phyloP scores from a whole-genome alignment of 164 flowering plant genomes.

The Chloranthus sessilifolius region DNA sequence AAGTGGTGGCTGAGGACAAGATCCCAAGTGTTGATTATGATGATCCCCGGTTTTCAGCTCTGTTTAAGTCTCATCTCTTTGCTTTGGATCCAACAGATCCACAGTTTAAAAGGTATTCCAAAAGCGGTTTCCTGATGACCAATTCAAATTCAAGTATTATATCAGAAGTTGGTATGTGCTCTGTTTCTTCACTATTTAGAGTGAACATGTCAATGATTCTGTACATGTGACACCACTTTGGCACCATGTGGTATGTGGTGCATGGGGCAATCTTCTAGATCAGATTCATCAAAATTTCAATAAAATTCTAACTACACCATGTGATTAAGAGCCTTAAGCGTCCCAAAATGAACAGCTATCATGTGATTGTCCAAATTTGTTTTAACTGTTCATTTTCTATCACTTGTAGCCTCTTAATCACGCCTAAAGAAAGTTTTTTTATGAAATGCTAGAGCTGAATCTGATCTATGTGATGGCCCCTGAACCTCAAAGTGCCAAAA shows the following conservation, averaged over 20 bases:
- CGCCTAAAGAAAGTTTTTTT: no score
- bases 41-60: conserved; percentile 68
- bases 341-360: no score
- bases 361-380: no score
- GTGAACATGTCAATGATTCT: not conserved
- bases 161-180: not conserved
- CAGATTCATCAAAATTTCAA: not conserved
- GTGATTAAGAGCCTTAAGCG: not conserved
- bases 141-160: not conserved
- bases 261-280: not conserved
- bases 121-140: not conserved
- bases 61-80: conserved; percentile 52
- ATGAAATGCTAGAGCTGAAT: no score
- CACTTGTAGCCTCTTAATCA: no score
- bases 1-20: conserved; percentile 46
- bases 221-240: no score
- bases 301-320: not conserved
- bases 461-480: no score
- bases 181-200: not conserved
- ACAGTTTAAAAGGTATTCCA: conserved; percentile 64
- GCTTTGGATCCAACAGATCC: conserved; percentile 95
- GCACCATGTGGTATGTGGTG: no score
- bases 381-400: no score
- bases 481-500: no score
- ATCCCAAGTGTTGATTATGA: conserved; percentile 46